These are phyloP conservation scores for Coniochaeta prunicola DNA, from an alignment of 2,329 filamentous ascomycete species.

Conservation along the genomic window DNA sequence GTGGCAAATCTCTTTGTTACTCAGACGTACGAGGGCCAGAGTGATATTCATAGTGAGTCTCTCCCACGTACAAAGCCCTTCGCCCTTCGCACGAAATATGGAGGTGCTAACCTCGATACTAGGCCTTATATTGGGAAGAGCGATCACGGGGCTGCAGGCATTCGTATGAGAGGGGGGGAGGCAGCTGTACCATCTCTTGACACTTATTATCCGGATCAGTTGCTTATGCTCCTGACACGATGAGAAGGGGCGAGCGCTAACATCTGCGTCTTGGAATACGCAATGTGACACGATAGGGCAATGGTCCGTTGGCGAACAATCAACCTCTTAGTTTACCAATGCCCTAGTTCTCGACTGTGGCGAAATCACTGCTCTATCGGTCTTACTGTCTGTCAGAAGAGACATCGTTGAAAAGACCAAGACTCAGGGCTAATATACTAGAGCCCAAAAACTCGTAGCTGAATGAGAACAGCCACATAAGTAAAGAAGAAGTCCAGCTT, in stretches of 20 bases:
- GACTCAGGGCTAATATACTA: no score
- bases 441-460: no score
- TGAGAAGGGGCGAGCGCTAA: background rate
- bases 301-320: background rate
- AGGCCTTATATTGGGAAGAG: constrained; percentile 61
- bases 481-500: no score
- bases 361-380: background rate
- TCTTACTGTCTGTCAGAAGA: background rate
- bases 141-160: constrained; percentile 68
- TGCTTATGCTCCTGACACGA: background rate
- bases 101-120: background rate
- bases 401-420: no score
- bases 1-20: constrained; percentile 95
- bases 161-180: constrained; percentile 46
- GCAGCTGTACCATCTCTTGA: background rate
- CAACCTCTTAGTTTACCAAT: background rate
- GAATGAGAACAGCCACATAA: no score
- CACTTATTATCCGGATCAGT: background rate
- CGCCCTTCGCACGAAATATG: background rate
- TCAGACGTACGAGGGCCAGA: constrained; percentile 97
- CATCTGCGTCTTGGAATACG: background rate
- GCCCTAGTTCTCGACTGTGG: background rate
- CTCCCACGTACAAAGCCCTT: background rate
- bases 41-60: constrained; percentile 86
- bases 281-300: background rate